Evolutionary conservation across 805 yeast species (phyloP), one percentile per base, ranked within the genome.

Genomic region (Candida taoyuanica): DNA sequence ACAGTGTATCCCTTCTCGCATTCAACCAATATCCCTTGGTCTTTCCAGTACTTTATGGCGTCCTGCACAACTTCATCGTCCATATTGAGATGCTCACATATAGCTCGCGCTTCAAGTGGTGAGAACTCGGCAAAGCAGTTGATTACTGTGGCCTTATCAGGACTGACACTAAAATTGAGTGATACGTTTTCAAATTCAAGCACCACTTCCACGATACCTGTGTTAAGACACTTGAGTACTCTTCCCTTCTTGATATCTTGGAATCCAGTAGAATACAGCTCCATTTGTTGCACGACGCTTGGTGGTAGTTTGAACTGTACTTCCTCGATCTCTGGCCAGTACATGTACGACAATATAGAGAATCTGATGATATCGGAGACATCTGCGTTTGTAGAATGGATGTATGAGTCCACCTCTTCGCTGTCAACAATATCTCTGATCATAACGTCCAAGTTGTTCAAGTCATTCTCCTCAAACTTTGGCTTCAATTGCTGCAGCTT

Each of bases 371-470:
- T 42, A 5, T 49, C 40, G 12, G 59, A 46, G 33, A 52, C 37
- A 19, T 45, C 30, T 16, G 35, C 13, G 36, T 56, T 43, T 28
- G 40, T 18, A 0, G 28, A 21, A 37, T 65, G 70, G 14, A 75
- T 60, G 5, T 52, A 40, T 4, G 43, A 39, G 46, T 78, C 76
- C 7, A 76, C 57, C 3, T 52, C 49, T 37, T 68, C 63, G 48
- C 94, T 81, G 19, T 74, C 75, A 15, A 63, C 54, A 8, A 88
- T 68, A 57, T 87, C 96, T 28, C 72, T 62, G 14, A 88, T 67
- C 98, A 93, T 93, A 7, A 91, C 86, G 52, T 85, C 94, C 36
- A 88, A 66, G 17, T 76, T 74, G 35, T 72, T 74, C 48, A 89
- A 72, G 38, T 79, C 83, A 8, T 73, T 63, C 26, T 74, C 79